phyloP scores from a whole-genome alignment of 441 rosid species.

The Gossypium aridum region DNA sequence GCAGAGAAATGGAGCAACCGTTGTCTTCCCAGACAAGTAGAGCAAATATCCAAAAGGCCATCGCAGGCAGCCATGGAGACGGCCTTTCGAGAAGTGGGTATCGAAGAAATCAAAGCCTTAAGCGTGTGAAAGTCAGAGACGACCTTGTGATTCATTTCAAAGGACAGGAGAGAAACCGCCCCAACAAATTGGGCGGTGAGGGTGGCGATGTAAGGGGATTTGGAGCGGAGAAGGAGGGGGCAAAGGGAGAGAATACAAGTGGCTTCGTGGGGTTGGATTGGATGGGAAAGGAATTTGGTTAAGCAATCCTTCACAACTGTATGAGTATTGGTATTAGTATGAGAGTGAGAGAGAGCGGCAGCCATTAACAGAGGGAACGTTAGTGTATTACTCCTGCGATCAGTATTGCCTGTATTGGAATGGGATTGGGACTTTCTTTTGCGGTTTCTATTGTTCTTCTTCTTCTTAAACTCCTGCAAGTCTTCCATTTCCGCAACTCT shows the following conservation, averaged over 20 bases:
- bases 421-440: not conserved
- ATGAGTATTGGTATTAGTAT: not conserved
- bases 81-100: slow-evolving; percentile 18
- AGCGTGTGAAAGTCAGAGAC: slow-evolving; percentile 34
- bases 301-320: slow-evolving; percentile 27
- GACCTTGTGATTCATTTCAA: slow-evolving; percentile 36
- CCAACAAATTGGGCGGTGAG: slow-evolving; percentile 40
- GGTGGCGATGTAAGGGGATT: slow-evolving; percentile 27
- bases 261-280: slow-evolving; percentile 13
- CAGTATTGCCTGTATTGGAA: not conserved
- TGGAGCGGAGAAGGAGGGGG: slow-evolving; percentile 39
- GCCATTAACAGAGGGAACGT: slow-evolving; percentile 36
- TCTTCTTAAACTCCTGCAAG: not conserved
- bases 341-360: slow-evolving; percentile 11
- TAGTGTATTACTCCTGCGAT: not conserved
- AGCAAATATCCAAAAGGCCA: slow-evolving; percentile 47
- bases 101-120: slow-evolving; percentile 25
- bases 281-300: slow-evolving; percentile 20
- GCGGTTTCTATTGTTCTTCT: not conserved
- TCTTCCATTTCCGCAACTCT: not conserved
- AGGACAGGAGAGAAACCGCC: slow-evolving; percentile 29
- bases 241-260: slow-evolving; percentile 30
- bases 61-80: slow-evolving; percentile 37
- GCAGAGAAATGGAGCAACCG: slow-evolving; percentile 38
- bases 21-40: slow-evolving; percentile 34